Percentiles rank a stretch among this genome's conserved stretches.
Conservation (phyloP, 257 asterid species). For the Vinca minor region DNA sequence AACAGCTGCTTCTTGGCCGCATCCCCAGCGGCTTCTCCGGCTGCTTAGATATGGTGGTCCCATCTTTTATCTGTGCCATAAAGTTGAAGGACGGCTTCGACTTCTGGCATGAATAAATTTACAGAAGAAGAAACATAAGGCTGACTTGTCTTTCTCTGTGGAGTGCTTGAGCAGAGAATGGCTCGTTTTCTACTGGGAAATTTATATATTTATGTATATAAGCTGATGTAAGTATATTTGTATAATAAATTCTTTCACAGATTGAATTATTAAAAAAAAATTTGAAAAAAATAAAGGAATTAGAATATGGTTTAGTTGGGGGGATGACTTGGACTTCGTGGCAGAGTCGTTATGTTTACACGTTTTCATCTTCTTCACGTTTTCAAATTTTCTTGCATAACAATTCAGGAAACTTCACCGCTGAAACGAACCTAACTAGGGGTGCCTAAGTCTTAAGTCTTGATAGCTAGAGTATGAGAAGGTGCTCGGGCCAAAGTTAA, state of each 20-base stretch:
- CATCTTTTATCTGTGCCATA: constrained; percentile 1
- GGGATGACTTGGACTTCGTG: constrained; percentile 17
- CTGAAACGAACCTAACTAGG: no score
- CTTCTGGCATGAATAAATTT: not conserved
- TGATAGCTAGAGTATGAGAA: no score
- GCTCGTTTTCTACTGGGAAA: not conserved
- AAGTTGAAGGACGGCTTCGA: not conserved
- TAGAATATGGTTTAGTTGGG: constrained; percentile 12
- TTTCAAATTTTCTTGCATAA: not conserved
- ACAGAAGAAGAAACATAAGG: not conserved
- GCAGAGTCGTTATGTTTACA: constrained; percentile 10
- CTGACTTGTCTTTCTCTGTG: not conserved
- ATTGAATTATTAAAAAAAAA: not conserved
- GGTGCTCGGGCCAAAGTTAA: no score
- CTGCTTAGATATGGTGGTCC: not conserved
- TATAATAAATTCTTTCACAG: not conserved
- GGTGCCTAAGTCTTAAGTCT: no score
- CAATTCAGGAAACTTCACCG: no score
- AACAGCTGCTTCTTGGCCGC: not conserved
- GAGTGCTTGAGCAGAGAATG: not conserved
- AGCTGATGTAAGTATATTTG: not conserved
- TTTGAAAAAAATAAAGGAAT: no score
- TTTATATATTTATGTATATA: not conserved
- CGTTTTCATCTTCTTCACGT: constrained; percentile 15
- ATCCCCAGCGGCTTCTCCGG: not conserved